Evolutionary conservation across 495 filamentous ascomycete species (phyloP).

Genomic region (Penicillium alfredii): DNA sequence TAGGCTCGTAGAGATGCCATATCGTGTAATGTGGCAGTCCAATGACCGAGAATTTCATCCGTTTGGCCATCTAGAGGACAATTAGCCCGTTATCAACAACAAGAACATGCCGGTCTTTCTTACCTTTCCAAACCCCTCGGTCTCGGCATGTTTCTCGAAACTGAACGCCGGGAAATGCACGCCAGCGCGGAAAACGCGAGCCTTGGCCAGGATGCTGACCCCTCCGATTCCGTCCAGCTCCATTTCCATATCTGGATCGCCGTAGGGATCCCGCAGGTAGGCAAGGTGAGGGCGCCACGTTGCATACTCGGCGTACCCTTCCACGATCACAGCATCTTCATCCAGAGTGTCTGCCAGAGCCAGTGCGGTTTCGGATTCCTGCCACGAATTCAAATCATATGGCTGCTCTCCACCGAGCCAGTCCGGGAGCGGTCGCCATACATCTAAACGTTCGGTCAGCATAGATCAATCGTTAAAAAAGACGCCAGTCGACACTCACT

Average conservation of each 20-base stretch:
- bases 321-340: conserved; percentile 98
- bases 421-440: conserved; percentile 96
- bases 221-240: conserved; percentile 97
- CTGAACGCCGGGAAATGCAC: conserved; percentile 98
- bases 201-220: conserved; percentile 96
- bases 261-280: conserved; percentile 94
- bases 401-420: conserved; percentile 99
- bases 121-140: conserved; percentile 98
- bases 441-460: conserved; percentile 53
- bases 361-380: conserved; percentile 95
- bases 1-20: conserved; percentile 99
- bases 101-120: conserved; percentile 4
- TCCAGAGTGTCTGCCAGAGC: conserved; percentile 91
- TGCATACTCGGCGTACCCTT: conserved; percentile 98
- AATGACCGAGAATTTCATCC: conserved; percentile 94
- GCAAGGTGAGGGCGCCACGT: conserved; percentile 98
- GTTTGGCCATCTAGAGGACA: conserved; percentile 76
- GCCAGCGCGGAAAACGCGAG: conserved; percentile 85
- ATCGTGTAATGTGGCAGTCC: conserved; percentile 97
- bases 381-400: conserved; percentile 98
- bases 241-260: conserved; percentile 99
- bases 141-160: conserved; percentile 98
- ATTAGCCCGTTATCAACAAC: conserved; percentile 25
- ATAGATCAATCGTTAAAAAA: background rate
- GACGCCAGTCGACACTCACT: conserved; percentile 60